Percentiles rank a stretch among this genome's conserved stretches.
Conservation (phyloP, 2,329 filamentous ascomycete species). For the Aureobasidium musti region DNA sequence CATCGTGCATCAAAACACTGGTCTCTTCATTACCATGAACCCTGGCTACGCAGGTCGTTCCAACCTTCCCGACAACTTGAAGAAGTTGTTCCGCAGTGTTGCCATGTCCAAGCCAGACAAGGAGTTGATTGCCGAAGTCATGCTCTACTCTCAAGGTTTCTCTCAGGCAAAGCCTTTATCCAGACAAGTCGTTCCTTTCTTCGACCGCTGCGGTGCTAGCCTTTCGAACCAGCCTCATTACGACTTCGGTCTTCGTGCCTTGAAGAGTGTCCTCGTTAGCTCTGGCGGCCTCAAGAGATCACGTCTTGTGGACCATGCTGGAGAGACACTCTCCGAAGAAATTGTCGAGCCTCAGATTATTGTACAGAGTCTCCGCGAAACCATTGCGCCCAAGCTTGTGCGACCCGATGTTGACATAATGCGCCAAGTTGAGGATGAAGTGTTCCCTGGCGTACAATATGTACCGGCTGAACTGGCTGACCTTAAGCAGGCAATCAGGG, state of each 20-base stretch:
- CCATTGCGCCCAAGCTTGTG: conserved; percentile 96
- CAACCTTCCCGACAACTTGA: conserved; percentile 96
- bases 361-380: conserved; percentile 96
- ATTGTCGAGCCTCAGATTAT: conserved; percentile 94
- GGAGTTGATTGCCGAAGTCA: conserved; percentile 98
- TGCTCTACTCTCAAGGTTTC: conserved; percentile 99
- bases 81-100: conserved; percentile 98
- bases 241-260: conserved; percentile 93
- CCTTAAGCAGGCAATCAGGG: conserved; percentile 77
- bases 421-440: conserved; percentile 75
- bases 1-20: conserved; percentile 86
- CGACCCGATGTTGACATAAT: conserved; percentile 88
- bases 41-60: conserved; percentile 97
- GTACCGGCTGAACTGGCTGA: conserved; percentile 81
- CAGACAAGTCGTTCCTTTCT: conserved; percentile 96
- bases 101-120: conserved; percentile 99
- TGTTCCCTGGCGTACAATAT: conserved; percentile 92
- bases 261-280: conserved; percentile 98
- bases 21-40: conserved; percentile 99
- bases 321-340: conserved; percentile 60
- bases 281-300: conserved; percentile 93
- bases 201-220: conserved; percentile 79
- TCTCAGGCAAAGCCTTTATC: conserved; percentile 92
- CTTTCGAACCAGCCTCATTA: conserved; percentile 98
- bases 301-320: conserved; percentile 63